phyloP scores from a whole-genome alignment of 2,329 filamentous ascomycete species.

The Pestalotiopsis sp. region DNA sequence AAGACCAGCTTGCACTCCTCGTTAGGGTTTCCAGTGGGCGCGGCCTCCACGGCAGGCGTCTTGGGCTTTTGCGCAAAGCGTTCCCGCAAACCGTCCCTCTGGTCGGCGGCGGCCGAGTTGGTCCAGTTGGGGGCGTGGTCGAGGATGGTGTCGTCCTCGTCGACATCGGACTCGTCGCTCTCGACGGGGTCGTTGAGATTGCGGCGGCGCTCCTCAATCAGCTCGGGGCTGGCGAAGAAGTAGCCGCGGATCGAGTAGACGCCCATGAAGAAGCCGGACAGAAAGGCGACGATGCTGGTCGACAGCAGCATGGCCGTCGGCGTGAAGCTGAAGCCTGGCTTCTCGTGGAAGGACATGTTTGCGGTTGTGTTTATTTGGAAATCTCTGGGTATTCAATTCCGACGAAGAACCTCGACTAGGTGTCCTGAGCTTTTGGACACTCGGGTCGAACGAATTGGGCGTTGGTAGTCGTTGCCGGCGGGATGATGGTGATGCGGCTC shows the following conservation, averaged over 20 bases:
- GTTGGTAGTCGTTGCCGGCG: not conserved
- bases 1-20: slow-evolving; percentile 96
- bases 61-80: slow-evolving; percentile 16
- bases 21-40: slow-evolving; percentile 30
- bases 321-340: slow-evolving; percentile 22
- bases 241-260: slow-evolving; percentile 69
- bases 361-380: not conserved
- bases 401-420: not conserved
- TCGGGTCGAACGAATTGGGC: not conserved
- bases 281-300: slow-evolving; percentile 72
- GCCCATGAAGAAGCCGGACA: slow-evolving; percentile 81
- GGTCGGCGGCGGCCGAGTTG: slow-evolving; percentile 62
- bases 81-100: slow-evolving; percentile 53
- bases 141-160: slow-evolving; percentile 59
- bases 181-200: slow-evolving; percentile 63
- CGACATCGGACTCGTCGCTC: slow-evolving; percentile 69
- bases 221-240: slow-evolving; percentile 52
- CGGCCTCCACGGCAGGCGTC: slow-evolving; percentile 23
- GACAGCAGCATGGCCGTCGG: slow-evolving; percentile 66
- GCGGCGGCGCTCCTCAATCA: slow-evolving; percentile 58
- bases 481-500: not conserved
- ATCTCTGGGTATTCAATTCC: not conserved
- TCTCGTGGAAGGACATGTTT: slow-evolving; percentile 38
- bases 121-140: slow-evolving; percentile 71
- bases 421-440: not conserved